These are phyloP conservation scores for Hypoxylon sp. DNA, from an alignment of 2,329 filamentous ascomycete genomes.

Conservation along the genomic window DNA sequence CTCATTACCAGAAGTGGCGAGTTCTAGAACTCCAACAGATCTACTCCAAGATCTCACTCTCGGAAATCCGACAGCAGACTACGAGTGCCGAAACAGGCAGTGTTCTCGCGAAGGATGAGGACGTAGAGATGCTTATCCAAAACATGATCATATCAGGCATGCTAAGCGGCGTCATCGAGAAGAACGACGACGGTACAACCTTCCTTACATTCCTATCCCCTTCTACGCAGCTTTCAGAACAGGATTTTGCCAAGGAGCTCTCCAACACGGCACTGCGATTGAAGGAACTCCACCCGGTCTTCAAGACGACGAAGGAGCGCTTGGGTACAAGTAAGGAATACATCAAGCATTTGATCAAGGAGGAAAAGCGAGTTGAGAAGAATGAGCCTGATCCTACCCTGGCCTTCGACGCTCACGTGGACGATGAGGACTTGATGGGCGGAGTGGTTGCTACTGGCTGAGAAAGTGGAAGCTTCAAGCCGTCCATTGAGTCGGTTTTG, in stretches of 20 bases:
- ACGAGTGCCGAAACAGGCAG: slow-evolving; percentile 68
- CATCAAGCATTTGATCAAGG: slow-evolving; percentile 62
- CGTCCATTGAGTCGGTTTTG: background rate
- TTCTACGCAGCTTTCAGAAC: slow-evolving; percentile 63
- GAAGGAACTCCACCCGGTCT: slow-evolving; percentile 62
- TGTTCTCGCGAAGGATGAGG: slow-evolving; percentile 59
- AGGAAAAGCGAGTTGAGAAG: slow-evolving; percentile 62
- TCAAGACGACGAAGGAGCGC: slow-evolving; percentile 67
- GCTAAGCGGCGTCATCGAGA: slow-evolving; percentile 67
- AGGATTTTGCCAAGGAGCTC: slow-evolving; percentile 65
- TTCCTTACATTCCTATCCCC: slow-evolving; percentile 67
- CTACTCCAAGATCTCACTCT: slow-evolving; percentile 73
- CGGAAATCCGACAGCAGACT: slow-evolving; percentile 66
- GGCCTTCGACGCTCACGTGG: slow-evolving; percentile 64
- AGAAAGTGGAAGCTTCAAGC: background rate
- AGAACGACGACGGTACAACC: slow-evolving; percentile 59
- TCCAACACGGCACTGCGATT: slow-evolving; percentile 60
- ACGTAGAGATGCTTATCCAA: slow-evolving; percentile 64
- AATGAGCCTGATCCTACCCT: slow-evolving; percentile 58
- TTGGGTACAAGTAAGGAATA: slow-evolving; percentile 71
- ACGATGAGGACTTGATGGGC: slow-evolving; percentile 75
- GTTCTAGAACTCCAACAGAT: slow-evolving; percentile 80
- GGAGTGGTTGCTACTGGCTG: slow-evolving; percentile 54
- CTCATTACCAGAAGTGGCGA: slow-evolving; percentile 81
- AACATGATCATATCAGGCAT: slow-evolving; percentile 70